Evolutionary conservation across 495 filamentous ascomycete genomes (phyloP), one percentile per base, ranked within the genome.

Genomic region (Chaetomidium leptoderma): DNA sequence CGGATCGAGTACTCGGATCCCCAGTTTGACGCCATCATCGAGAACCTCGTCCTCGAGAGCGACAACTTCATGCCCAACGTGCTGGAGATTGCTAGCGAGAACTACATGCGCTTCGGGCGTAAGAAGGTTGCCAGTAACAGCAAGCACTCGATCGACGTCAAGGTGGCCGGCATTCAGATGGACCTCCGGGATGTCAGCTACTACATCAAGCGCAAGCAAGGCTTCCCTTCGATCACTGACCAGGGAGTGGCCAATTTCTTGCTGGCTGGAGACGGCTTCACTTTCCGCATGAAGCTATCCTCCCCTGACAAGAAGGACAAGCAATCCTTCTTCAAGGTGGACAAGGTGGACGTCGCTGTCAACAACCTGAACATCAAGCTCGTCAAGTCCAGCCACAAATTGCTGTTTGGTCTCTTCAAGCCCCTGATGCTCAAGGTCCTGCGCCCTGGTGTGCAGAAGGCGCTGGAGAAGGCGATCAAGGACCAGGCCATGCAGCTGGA

Each of bases 1-100:
- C 84, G 93, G 27, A 96, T 97, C 53, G 93, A 98, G 73, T 93
- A 93, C 62, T 86, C 86, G 3, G 95, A 98, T 64, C 81, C 81
- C 13, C 83, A 84, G 79, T 76, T 93, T 48, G 93, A 98, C 72
- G 89, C 87, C 48, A 77, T 97, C 16, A 78, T 98, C 39, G 93
- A 98, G 76, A 98, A 98, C 69, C 78, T 98, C 26, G 85, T 95
- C 40, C 81, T 98, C 61, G 93, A 98, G 75, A 90, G 90, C 58
- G 93, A 97, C 75, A 98, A 98, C 74, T 82, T 98, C 62, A 90
- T 93, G 81, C 93, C 93, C 37, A 98, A 98, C 70, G 84, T 95
- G 2, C 73, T 97, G 26, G 95, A 98, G 66, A 83, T 97, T 64
- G 84, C 84, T 45, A 89, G 83, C 68, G 92, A 98, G 74, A 96